These are phyloP conservation scores for Psilocybe cyanescens DNA, from an alignment of 768 basidiomycete species.

Conservation along the genomic window DNA sequence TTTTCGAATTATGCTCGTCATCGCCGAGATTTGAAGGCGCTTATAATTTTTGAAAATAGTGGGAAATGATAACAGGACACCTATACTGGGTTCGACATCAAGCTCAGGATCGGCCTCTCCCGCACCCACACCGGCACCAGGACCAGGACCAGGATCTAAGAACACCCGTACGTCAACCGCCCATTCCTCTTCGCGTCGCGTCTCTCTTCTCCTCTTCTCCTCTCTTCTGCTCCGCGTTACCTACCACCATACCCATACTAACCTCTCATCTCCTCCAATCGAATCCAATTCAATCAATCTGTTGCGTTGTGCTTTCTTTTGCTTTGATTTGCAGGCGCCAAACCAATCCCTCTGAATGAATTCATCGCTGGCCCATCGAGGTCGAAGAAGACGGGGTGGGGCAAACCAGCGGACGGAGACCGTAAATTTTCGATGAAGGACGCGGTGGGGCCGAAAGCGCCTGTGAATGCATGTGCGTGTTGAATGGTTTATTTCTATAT, in stretches of 20 bases:
- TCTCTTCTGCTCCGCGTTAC: too few relatives aligned
- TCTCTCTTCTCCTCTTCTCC: too few relatives aligned
- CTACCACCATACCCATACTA: too few relatives aligned
- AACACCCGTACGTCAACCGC: background rate
- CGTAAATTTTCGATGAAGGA: constrained; percentile 16
- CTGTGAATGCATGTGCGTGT: constrained; percentile 20
- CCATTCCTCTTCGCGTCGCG: too few relatives aligned
- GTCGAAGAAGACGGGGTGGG: constrained; percentile 9
- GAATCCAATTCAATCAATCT: too few relatives aligned
- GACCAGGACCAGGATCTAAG: too few relatives aligned
- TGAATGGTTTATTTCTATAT: background rate
- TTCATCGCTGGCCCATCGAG: constrained; percentile 10
- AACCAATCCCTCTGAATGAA: constrained; percentile 17
- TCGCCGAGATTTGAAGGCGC: too few relatives aligned
- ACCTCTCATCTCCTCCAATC: too few relatives aligned
- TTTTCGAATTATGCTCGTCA: too few relatives aligned
- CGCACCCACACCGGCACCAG: background rate
- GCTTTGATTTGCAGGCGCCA: constrained; percentile 21
- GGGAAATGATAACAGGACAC: too few relatives aligned
- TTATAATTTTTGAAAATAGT: too few relatives aligned
- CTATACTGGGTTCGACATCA: too few relatives aligned
- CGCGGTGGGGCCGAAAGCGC: background rate
- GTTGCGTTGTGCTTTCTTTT: background rate
- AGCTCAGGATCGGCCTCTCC: background rate
- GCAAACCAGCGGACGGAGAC: constrained; percentile 1